Evolutionary conservation across 2,329 filamentous ascomycete genomes (phyloP).

Genomic region (Grosmannia serpens): DNA sequence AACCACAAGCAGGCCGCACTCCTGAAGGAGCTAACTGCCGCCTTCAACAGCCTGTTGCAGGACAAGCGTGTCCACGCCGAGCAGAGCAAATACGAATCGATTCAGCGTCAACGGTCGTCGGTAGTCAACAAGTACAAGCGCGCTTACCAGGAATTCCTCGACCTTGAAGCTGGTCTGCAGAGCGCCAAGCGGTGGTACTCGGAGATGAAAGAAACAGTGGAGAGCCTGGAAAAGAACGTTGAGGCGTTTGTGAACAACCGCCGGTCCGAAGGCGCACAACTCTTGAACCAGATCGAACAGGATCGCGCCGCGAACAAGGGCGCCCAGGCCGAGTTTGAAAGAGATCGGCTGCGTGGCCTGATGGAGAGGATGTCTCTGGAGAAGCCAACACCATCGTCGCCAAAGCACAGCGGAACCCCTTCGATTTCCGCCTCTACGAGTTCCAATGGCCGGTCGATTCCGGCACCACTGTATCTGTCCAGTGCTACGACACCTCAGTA

Average conservation of each 20-base stretch:
- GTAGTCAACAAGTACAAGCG: slow-evolving; percentile 84
- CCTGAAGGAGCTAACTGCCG: slow-evolving; percentile 85
- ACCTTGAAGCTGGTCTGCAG: slow-evolving; percentile 73
- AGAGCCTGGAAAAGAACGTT: slow-evolving; percentile 88
- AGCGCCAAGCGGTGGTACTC: slow-evolving; percentile 88
- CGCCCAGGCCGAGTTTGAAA: slow-evolving; percentile 65
- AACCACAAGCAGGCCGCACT: slow-evolving; percentile 90
- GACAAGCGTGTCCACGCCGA: slow-evolving; percentile 90
- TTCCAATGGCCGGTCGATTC: slow-evolving; percentile 21
- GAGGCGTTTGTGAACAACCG: slow-evolving; percentile 95
- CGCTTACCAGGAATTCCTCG: slow-evolving; percentile 84
- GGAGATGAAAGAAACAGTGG: slow-evolving; percentile 91
- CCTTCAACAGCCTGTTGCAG: slow-evolving; percentile 79
- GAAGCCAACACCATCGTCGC: slow-evolving; percentile 34
- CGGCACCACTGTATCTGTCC: slow-evolving; percentile 24
- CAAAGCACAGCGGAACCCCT: slow-evolving; percentile 20
- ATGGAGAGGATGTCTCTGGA: slow-evolving; percentile 97
- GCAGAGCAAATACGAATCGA: slow-evolving; percentile 86
- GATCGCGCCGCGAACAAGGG: slow-evolving; percentile 52
- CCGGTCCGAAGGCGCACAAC: slow-evolving; percentile 77
- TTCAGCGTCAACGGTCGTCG: slow-evolving; percentile 68
- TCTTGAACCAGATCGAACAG: slow-evolving; percentile 79
- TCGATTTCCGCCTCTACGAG: slow-evolving; percentile 5
- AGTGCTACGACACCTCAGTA: slow-evolving; percentile 31
- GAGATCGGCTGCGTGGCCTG: slow-evolving; percentile 71